Evolutionary conservation across 2,329 filamentous ascomycete species (phyloP), one percentile per base, ranked within the genome.

Genomic region (Clarireedia paspali): DNA sequence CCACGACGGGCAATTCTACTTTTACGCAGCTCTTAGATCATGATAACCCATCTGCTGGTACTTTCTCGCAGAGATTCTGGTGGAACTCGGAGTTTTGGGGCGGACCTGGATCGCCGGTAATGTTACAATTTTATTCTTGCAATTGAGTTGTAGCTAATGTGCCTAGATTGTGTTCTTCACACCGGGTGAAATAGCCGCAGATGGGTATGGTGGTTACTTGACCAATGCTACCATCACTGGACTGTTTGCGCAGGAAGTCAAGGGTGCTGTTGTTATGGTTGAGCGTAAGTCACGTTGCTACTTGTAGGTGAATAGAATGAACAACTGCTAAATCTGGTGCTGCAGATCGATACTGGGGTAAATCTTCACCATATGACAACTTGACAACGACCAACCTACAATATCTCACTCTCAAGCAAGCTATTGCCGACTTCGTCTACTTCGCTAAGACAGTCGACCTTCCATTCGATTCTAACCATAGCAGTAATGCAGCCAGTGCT

Each of bases 11-110:
- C 3, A 56, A 59, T 12, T 60, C 56, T 1, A 66, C 64, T 52
- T 67, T 68, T 53, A 58, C 60, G 27, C 82, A 84, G 66, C 71
- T 79, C 53, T 77, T 84, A 49, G 81, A 85, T 63, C 82, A 85
- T 67, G 68, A 73, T 4, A 71, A 82, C 61, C 79, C 79, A 1
- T 70, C 70, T n/a, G 68, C 80, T 12, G 79, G 79, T 10, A 82
- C 75, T 0, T 82, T 82, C 61, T 69, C 72, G 27, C 78, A 82
- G 67, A 72, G 74, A 44, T 82, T 75, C 65, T 81, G 74, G 71
- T 82, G 73, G 65, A 77, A 74, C 61, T 70, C 72, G 0, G 72
- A 76, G 39, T 76, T 68, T 61, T 83, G 77, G 77, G 70, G 70
- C 12, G 80, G 79, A 0, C 75, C 77, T 47, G 77, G 79, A 2